Conservation (phyloP, 179 eudicot genomes). For the Patellifolia procumbens region DNA sequence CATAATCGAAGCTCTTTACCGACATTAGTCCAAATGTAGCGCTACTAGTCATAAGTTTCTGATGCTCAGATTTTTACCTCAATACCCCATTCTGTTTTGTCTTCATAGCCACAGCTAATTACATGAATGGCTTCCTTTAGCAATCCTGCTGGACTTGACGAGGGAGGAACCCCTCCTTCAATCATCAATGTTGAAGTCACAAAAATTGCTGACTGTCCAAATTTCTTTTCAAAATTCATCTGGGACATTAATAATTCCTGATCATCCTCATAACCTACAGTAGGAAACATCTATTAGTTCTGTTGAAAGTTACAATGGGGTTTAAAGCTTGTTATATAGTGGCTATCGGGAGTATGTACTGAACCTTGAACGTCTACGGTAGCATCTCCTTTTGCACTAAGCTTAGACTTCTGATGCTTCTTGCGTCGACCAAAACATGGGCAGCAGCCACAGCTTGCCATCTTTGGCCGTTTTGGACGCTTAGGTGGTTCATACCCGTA, state of each 20-base stretch:
- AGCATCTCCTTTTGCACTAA: slow-evolving; percentile 52
- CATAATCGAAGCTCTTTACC: not conserved
- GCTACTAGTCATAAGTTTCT: slow-evolving; percentile 4
- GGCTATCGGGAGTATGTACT: not conserved
- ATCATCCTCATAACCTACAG: slow-evolving; percentile 70
- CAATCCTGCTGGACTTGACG: slow-evolving; percentile 94
- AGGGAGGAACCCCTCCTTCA: slow-evolving; percentile 96
- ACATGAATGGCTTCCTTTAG: slow-evolving; percentile 97
- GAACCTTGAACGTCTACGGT: slow-evolving; percentile 61
- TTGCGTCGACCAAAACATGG: slow-evolving; percentile 96
- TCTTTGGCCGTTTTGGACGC: slow-evolving; percentile 90
- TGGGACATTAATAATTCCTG: slow-evolving; percentile 75
- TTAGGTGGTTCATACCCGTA: slow-evolving; percentile 94
- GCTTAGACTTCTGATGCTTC: slow-evolving; percentile 60
- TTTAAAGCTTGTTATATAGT: slow-evolving; percentile 9
- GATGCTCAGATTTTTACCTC: slow-evolving; percentile 54
- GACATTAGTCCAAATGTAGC: not conserved
- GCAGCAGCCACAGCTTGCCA: slow-evolving; percentile 97
- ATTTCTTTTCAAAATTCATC: slow-evolving; percentile 93
- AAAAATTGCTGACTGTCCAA: slow-evolving; percentile 87
- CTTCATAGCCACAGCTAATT: slow-evolving; percentile 94
- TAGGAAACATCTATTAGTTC: slow-evolving; percentile 4
- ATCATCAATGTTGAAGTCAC: slow-evolving; percentile 90
- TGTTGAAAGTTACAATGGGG: slow-evolving; percentile 25
- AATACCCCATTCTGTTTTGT: slow-evolving; percentile 92